phyloP scores from a whole-genome alignment of 768 basidiomycete genomes.

The Mycena filopes region DNA sequence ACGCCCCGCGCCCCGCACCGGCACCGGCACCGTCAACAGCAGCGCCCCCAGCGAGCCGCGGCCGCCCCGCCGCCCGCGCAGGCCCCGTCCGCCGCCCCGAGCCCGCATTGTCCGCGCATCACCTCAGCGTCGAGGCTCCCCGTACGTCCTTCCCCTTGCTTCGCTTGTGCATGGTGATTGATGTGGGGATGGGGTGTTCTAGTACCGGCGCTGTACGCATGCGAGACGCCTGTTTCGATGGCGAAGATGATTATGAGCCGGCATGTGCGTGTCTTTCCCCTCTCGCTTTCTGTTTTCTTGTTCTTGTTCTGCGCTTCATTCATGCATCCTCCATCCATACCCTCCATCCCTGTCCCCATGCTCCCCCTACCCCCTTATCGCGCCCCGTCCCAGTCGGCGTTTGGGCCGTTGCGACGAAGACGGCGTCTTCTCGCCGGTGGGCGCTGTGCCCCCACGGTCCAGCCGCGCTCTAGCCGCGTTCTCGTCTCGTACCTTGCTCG shows the following conservation, averaged over 20 bases:
- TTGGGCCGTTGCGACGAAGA: no score
- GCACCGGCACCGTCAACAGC: not conserved
- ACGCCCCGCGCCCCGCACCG: not conserved
- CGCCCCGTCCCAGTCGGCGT: no score
- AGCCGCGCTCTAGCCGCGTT: no score
- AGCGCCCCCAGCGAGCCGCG: not conserved
- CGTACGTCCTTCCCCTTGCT: not conserved
- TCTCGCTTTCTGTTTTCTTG: not conserved
- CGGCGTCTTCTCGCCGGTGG: no score
- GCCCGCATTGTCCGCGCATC: not conserved
- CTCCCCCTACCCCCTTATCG: no score
- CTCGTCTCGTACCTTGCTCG: no score
- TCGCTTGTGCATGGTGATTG: not conserved
- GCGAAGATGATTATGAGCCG: constrained; percentile 26
- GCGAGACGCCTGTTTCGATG: constrained; percentile 24
- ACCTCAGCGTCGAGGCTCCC: constrained; percentile 1
- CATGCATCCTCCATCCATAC: no score
- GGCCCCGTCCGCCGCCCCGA: constrained; percentile 5
- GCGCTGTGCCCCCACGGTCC: no score
- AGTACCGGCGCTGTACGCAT: constrained; percentile 20
- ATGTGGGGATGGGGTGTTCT: not conserved
- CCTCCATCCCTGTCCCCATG: no score
- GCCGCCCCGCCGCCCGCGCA: not conserved
- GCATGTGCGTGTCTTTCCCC: constrained; percentile 16
- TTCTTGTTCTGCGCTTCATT: no score